Percentiles rank a stretch among this genome's conserved stretches.
phyloP scores from a whole-genome alignment of 2,329 filamentous ascomycete species.

The Cadophora luteo-olivacea region DNA sequence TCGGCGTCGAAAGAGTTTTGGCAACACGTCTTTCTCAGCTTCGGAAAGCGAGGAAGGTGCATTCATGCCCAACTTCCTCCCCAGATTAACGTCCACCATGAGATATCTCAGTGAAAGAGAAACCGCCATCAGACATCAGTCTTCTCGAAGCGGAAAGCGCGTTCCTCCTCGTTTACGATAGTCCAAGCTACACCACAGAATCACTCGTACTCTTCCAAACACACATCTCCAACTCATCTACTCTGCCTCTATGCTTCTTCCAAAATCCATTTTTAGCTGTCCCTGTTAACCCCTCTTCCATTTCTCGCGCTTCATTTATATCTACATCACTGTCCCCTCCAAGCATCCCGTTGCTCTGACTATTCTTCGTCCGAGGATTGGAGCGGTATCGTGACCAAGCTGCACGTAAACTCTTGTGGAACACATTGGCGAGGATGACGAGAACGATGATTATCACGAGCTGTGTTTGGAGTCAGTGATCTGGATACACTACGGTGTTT shows the following conservation, averaged over 20 bases:
- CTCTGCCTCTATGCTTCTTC: background rate
- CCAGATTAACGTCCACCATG: background rate
- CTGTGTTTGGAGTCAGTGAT: background rate
- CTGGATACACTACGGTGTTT: no score
- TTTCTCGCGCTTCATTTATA: background rate
- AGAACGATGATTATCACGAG: background rate
- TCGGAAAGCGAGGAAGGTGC: background rate
- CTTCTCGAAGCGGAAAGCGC: background rate
- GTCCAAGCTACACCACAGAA: background rate
- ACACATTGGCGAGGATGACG: background rate
- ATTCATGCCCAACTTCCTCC: background rate
- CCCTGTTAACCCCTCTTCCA: background rate
- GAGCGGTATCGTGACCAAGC: background rate
- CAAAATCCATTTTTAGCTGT: background rate
- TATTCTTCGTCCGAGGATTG: background rate
- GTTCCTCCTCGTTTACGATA: background rate
- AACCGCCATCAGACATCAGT: background rate
- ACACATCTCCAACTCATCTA: slow-evolving; percentile 1
- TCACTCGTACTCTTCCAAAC: background rate
- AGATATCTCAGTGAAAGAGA: background rate
- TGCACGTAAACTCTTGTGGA: background rate
- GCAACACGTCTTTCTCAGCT: no score
- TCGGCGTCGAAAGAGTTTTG: no score
- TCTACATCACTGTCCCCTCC: background rate
- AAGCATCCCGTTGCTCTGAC: background rate